These are phyloP conservation scores for Phylloporus arenicola DNA, from an alignment of 768 basidiomycete species.

Conservation along the genomic window DNA sequence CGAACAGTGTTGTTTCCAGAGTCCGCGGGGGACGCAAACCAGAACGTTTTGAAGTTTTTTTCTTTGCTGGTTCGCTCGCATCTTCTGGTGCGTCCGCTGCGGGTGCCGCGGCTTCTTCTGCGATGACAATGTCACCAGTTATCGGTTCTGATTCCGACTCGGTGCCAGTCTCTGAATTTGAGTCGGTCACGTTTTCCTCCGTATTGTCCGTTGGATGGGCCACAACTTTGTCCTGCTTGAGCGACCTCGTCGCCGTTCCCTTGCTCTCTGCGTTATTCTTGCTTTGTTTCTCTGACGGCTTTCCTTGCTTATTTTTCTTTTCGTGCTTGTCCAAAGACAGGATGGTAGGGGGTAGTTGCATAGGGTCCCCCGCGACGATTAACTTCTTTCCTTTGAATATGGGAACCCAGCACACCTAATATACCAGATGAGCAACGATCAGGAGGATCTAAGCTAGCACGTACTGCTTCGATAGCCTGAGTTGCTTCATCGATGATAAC, in stretches of 20 bases:
- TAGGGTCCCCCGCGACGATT: conserved; percentile 89
- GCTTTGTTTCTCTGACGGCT: background rate
- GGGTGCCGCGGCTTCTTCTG: conserved; percentile 13
- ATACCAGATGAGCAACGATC: background rate
- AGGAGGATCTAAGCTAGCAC: conserved; percentile 13
- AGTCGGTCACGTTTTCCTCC: background rate
- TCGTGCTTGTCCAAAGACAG: conserved; percentile 54
- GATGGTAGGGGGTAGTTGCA: conserved; percentile 93
- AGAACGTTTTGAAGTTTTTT: conserved; percentile 9
- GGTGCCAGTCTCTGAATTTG: conserved; percentile 7
- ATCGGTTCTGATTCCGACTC: conserved; percentile 18
- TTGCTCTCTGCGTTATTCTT: background rate
- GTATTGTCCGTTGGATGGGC: background rate
- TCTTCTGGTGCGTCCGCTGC: conserved; percentile 1
- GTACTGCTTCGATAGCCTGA: conserved; percentile 89
- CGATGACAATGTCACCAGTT: conserved; percentile 17
- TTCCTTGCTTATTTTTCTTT: conserved; percentile 21
- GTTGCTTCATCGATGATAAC: conserved; percentile 98
- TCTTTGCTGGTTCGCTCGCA: conserved; percentile 2
- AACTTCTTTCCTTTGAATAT: conserved; percentile 88
- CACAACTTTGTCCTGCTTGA: background rate
- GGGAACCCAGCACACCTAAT: conserved; percentile 77
- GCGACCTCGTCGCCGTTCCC: background rate
- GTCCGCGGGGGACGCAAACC: conserved; percentile 57
- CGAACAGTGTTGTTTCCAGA: conserved; percentile 87